These are phyloP conservation scores for Cydonia oblonga DNA, from an alignment of 331 rosid genomes.

Conservation along the genomic window DNA sequence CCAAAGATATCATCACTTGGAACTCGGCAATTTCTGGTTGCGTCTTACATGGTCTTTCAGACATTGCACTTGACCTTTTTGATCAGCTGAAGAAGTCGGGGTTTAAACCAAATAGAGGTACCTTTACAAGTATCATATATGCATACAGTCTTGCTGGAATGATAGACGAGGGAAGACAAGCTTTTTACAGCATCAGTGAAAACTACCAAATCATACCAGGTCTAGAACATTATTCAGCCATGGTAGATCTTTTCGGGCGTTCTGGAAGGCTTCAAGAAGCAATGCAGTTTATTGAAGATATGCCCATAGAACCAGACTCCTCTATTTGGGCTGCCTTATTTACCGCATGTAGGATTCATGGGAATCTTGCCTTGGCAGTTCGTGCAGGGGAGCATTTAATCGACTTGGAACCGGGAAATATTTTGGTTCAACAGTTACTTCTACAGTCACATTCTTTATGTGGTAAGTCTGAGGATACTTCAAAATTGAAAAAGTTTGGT, in stretches of 20 bases:
- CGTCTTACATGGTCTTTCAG: constrained; percentile 62
- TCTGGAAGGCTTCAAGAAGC: constrained; percentile 77
- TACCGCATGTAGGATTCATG: constrained; percentile 67
- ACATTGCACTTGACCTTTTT: constrained; percentile 49
- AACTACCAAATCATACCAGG: constrained; percentile 50
- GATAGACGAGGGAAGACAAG: constrained; percentile 56
- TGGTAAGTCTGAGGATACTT: constrained; percentile 42
- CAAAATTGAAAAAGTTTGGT: constrained; percentile 35
- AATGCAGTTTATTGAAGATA: constrained; percentile 46
- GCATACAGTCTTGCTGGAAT: constrained; percentile 65
- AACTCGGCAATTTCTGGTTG: constrained; percentile 60
- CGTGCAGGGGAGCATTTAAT: constrained; percentile 50
- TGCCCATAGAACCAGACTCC: constrained; percentile 69
- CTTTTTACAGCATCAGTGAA: constrained; percentile 46
- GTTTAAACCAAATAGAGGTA: constrained; percentile 61
- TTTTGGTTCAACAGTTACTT: constrained; percentile 30
- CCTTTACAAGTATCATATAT: constrained; percentile 52
- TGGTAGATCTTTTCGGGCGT: constrained; percentile 72
- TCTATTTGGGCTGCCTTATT: constrained; percentile 64
- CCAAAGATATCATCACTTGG: constrained; percentile 79
- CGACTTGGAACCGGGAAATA: constrained; percentile 61
- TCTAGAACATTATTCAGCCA: constrained; percentile 69
- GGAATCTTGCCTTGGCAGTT: constrained; percentile 45
- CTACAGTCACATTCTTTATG: constrained; percentile 48
- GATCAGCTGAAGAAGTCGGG: constrained; percentile 59